Evolutionary conservation across 2,329 filamentous ascomycete species (phyloP).

Genomic region (Fusarium liriodendri): DNA sequence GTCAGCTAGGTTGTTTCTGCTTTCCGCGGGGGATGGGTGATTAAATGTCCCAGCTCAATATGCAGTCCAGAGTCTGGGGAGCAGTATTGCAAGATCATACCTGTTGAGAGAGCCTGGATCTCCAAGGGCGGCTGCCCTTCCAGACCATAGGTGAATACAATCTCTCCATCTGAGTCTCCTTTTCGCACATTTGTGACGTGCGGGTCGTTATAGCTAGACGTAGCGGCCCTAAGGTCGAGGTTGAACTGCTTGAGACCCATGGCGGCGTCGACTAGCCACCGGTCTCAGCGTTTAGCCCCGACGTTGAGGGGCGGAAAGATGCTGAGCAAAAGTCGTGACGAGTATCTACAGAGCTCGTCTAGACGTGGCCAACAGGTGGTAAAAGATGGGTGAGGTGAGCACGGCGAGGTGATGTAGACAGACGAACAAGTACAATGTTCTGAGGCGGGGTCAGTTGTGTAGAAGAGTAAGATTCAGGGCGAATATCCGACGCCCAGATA

Average conservation of each 20-base stretch:
- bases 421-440: background rate
- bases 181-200: slow-evolving; percentile 66
- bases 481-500: background rate
- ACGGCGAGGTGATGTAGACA: background rate
- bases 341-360: background rate
- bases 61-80: background rate
- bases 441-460: background rate
- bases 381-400: background rate
- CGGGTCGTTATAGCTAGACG: slow-evolving; percentile 51
- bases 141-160: slow-evolving; percentile 68
- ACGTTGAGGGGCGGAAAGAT: background rate
- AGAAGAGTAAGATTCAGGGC: background rate
- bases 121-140: slow-evolving; percentile 44
- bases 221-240: slow-evolving; percentile 62
- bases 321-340: background rate
- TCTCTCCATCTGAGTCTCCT: slow-evolving; percentile 78
- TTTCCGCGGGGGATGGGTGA: background rate
- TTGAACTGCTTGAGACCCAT: slow-evolving; percentile 78
- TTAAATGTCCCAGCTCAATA: background rate
- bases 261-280: background rate
- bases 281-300: background rate
- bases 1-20: background rate
- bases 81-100: slow-evolving; percentile 34
- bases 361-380: background rate
- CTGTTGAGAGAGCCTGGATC: slow-evolving; percentile 53